A percentile compares a stretch with the other conserved stretches of the same genome.
These are phyloP conservation scores for Aspergillus latus DNA, from an alignment of 2,329 filamentous ascomycete genomes.

Conservation along the genomic window DNA sequence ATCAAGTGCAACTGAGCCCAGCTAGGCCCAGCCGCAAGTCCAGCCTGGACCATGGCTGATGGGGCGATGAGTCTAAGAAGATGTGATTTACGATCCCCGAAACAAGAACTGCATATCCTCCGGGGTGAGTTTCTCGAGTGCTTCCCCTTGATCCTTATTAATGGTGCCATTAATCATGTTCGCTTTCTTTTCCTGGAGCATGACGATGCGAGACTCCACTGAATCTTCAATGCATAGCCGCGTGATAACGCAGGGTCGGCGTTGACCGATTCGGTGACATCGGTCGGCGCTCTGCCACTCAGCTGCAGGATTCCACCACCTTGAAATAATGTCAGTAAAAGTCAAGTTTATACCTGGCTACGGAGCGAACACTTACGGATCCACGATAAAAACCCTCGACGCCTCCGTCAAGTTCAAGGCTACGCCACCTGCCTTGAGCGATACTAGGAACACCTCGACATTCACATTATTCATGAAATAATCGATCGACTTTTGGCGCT, in stretches of 20 bases:
- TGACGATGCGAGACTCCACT: conserved; percentile 91
- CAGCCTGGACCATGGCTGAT: neutral
- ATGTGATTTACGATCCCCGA: conserved; percentile 60
- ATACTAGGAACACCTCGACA: conserved; percentile 94
- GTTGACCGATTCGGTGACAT: conserved; percentile 93
- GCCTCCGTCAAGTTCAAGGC: conserved; percentile 94
- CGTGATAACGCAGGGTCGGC: conserved; percentile 88
- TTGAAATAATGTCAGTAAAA: conserved; percentile 38
- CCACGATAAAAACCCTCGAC: conserved; percentile 90
- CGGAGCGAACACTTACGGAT: conserved; percentile 66
- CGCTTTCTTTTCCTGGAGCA: conserved; percentile 97
- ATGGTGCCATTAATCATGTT: conserved; percentile 97
- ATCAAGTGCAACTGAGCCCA: neutral
- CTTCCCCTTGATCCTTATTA: conserved; percentile 78
- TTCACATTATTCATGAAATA: conserved; percentile 95
- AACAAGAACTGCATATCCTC: conserved; percentile 97
- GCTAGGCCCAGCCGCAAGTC: neutral
- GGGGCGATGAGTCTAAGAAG: neutral
- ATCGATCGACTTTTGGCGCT: conserved; percentile 89
- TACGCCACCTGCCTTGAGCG: conserved; percentile 92
- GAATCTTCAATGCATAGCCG: conserved; percentile 95
- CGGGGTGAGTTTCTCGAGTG: conserved; percentile 85
- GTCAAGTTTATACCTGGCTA: neutral
- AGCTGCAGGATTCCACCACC: conserved; percentile 99
- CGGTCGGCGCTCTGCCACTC: conserved; percentile 98